Evolutionary conservation across 148 eudicot species (phyloP), one percentile per base, ranked within the genome.

Genomic region (Rhododendron mucronatum): DNA sequence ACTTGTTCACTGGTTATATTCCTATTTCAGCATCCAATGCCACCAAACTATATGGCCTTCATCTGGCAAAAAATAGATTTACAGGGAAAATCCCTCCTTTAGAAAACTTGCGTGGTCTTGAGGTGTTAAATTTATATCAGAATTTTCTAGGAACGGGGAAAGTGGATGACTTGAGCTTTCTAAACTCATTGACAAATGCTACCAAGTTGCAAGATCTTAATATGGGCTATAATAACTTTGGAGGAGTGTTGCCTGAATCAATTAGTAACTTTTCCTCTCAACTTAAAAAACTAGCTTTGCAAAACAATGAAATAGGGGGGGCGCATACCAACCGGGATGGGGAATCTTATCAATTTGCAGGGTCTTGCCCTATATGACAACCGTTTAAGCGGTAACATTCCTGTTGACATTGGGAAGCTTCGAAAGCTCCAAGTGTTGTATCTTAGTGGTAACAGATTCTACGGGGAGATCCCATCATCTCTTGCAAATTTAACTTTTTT

Each of bases 271-370:
- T 30, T 6, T 10, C 76, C 15, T 0, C 76, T 28, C 0, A 71
- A 2, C 13, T 67, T 10, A 0, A 2, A 0, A 12, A 0, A 1
- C 39, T 33, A 33, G 35, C 35, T 33, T 33, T 33, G 35, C 0
- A 1, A 0, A 1, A 1, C 35, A 33, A 33, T 33, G 1, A 33
- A 1, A 33, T 33, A 33, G 35, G 35, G 0, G 35, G 35, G 3
- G 30, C 0, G 5, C 39, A 71, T 71, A 0, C 76, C 76, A 28
- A 1, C 15, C 0, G 37, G 37, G 15, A 28, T 28, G 11, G 75
- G 15, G 37, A 69, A 69, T 69, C 14, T 69, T 0, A 1, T 69
- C 14, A 69, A 69, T 11, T 9, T 69, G 37, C 30, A 30, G 30
- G 30, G 0, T 0, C 30, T 30, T 37, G 9, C n/a, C n/a, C n/a